Evolutionary conservation across 805 yeast species (phyloP).

Genomic region (Priceomyces carsonii): DNA sequence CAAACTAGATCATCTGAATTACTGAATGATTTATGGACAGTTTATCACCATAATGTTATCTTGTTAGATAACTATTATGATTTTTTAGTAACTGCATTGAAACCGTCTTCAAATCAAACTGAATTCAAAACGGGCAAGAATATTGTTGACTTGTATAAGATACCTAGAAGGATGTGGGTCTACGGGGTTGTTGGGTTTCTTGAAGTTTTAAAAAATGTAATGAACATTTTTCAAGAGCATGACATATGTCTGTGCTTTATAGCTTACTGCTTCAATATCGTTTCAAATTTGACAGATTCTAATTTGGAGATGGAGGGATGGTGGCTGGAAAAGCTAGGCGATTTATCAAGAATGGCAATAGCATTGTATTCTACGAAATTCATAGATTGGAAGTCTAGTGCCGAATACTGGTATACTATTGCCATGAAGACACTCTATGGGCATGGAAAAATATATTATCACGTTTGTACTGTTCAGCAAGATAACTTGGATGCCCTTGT

Average conservation of each 20-base stretch:
- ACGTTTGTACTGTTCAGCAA: conserved; percentile 84
- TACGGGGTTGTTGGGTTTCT: conserved; percentile 81
- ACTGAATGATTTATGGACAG: conserved; percentile 65
- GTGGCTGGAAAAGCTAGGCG: conserved; percentile 89
- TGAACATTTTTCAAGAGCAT: conserved; percentile 72
- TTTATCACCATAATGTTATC: conserved; percentile 66
- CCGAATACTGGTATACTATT: conserved; percentile 79
- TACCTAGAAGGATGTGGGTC: conserved; percentile 81
- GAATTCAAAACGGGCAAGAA: conserved; percentile 73
- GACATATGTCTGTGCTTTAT: conserved; percentile 77
- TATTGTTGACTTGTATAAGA: conserved; percentile 73
- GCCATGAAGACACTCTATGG: conserved; percentile 77
- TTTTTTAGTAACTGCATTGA: conserved; percentile 67
- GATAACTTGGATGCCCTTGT: conserved; percentile 75
- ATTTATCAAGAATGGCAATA: conserved; percentile 83
- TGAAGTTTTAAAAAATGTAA: conserved; percentile 74
- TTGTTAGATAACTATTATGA: conserved; percentile 72
- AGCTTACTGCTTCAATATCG: conserved; percentile 66
- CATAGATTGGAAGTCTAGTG: conserved; percentile 83
- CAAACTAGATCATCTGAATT: conserved; percentile 47
- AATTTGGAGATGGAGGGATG: conserved; percentile 60
- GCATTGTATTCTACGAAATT: conserved; percentile 77
- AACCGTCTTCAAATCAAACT: conserved; percentile 52
- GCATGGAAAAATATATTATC: conserved; percentile 84
- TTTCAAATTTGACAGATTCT: conserved; percentile 55